Conservation (phyloP, 2,329 filamentous ascomycete species). For the Onygena corvina region DNA sequence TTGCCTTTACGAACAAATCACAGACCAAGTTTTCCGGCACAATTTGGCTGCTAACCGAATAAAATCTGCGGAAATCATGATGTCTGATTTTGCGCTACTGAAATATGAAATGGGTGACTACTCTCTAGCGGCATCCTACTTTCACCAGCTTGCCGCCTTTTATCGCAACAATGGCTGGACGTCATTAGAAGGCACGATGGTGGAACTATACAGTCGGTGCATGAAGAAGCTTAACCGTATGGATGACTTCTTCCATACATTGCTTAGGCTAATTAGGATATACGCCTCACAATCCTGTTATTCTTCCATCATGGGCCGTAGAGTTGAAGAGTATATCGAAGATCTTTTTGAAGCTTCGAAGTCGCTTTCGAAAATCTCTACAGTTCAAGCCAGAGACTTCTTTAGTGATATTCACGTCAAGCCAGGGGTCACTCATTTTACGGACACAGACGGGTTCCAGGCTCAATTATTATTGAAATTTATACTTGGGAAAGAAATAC, state of each 20-base stretch:
- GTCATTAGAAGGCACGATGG: slow-evolving; percentile 65
- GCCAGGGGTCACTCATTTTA: slow-evolving; percentile 55
- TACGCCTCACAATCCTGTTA: slow-evolving; percentile 27
- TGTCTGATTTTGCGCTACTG: slow-evolving; percentile 75
- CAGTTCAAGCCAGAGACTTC: slow-evolving; percentile 58
- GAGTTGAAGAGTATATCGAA: slow-evolving; percentile 28
- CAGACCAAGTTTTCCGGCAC: slow-evolving; percentile 69
- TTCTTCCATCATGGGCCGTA: slow-evolving; percentile 3
- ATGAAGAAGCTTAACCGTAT: slow-evolving; percentile 62
- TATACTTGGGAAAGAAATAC: slow-evolving; percentile 58
- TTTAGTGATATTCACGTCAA: slow-evolving; percentile 59
- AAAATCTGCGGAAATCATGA: slow-evolving; percentile 63
- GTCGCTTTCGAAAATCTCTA: slow-evolving; percentile 48
- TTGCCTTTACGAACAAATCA: slow-evolving; percentile 60
- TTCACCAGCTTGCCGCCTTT: slow-evolving; percentile 64
- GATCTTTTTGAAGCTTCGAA: slow-evolving; percentile 39
- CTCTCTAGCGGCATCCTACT: slow-evolving; percentile 59
- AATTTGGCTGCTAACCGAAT: slow-evolving; percentile 66
- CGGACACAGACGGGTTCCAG: slow-evolving; percentile 62
- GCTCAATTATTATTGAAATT: slow-evolving; percentile 57
- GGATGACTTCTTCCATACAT: slow-evolving; percentile 66
- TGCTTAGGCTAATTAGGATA: slow-evolving; percentile 51
- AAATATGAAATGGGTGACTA: slow-evolving; percentile 69
- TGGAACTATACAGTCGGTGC: slow-evolving; percentile 75
- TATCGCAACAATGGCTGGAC: slow-evolving; percentile 71